Evolutionary conservation across 306 rosid species (phyloP).

Genomic region (Cicer arietinum): DNA sequence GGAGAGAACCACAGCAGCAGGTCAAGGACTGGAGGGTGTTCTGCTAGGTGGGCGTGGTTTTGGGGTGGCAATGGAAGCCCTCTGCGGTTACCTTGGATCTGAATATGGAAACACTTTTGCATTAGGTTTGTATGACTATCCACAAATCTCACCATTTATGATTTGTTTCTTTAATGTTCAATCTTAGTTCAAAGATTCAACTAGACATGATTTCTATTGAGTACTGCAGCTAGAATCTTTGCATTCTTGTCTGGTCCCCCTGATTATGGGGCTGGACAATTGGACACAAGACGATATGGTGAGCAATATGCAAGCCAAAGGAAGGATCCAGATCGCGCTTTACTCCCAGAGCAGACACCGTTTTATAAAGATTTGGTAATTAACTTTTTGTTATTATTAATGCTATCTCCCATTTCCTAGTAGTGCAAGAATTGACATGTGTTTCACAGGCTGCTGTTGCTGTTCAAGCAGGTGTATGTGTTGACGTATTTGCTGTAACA

Average conservation of each 20-base stretch:
- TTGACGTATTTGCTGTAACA: slow-evolving; percentile 95
- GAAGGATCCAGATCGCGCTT: slow-evolving; percentile 96
- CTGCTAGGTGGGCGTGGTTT: slow-evolving; percentile 96
- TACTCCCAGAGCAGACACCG: slow-evolving; percentile 97
- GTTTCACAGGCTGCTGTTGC: slow-evolving; percentile 90
- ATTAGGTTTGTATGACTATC: slow-evolving; percentile 64
- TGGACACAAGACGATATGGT: slow-evolving; percentile 94
- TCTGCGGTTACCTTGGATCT: slow-evolving; percentile 89
- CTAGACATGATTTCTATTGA: slow-evolving; percentile 47
- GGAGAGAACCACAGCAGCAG: slow-evolving; percentile 94
- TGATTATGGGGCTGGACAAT: slow-evolving; percentile 93
- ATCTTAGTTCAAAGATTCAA: slow-evolving; percentile 38
- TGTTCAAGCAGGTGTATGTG: slow-evolving; percentile 98
- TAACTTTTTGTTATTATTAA: slow-evolving; percentile 35
- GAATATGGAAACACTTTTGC: slow-evolving; percentile 98
- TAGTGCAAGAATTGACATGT: slow-evolving; percentile 51
- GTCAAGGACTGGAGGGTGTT: slow-evolving; percentile 89
- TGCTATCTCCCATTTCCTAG: slow-evolving; percentile 31
- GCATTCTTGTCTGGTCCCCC: slow-evolving; percentile 95
- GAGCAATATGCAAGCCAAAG: slow-evolving; percentile 99
- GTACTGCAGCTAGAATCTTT: slow-evolving; percentile 85
- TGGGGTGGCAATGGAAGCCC: slow-evolving; percentile 93
- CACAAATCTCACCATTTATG: slow-evolving; percentile 39
- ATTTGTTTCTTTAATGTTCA: slow-evolving; percentile 20
- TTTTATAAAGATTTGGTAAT: slow-evolving; percentile 91